These are phyloP conservation scores for Fusarium sublunatum DNA, from an alignment of 2,329 filamentous ascomycete genomes.

Conservation along the genomic window DNA sequence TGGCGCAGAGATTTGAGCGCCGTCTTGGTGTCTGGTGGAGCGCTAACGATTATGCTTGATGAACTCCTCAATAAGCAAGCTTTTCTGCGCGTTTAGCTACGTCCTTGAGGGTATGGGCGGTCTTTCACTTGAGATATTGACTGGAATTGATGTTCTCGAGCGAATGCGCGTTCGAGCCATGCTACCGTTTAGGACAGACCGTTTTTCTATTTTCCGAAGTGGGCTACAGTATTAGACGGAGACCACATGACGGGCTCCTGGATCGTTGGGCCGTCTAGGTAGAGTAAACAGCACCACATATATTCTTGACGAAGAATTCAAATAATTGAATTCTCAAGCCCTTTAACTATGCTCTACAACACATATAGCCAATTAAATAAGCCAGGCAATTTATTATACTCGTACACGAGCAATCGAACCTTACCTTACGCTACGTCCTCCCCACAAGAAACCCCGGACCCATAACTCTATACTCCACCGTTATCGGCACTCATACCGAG, in stretches of 20 bases:
- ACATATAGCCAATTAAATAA: background rate
- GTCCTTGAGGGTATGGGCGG: constrained; percentile 9
- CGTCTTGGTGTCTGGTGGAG: background rate
- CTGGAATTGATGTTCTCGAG: constrained; percentile 32
- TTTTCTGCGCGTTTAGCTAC: background rate
- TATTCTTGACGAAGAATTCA: no score
- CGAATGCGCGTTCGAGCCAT: constrained; percentile 34
- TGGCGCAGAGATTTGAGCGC: constrained; percentile 21
- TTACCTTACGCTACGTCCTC: background rate
- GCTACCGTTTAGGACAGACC: constrained; percentile 23
- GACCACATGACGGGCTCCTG: background rate
- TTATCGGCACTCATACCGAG: constrained; percentile 43
- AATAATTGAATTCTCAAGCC: no score
- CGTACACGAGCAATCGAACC: background rate
- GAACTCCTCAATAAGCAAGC: background rate
- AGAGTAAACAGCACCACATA: no score
- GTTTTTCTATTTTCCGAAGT: constrained; percentile 15
- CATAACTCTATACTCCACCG: constrained; percentile 27
- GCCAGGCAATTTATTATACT: background rate
- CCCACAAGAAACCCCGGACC: constrained; percentile 26
- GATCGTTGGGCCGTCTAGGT: no score
- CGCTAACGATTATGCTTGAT: background rate
- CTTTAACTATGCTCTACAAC: background rate
- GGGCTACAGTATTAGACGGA: constrained; percentile 28
- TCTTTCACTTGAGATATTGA: constrained; percentile 28